Evolutionary conservation across 2,329 filamentous ascomycete genomes (phyloP), one percentile per base, ranked within the genome.

Genomic region (Hypoxylon sp.): DNA sequence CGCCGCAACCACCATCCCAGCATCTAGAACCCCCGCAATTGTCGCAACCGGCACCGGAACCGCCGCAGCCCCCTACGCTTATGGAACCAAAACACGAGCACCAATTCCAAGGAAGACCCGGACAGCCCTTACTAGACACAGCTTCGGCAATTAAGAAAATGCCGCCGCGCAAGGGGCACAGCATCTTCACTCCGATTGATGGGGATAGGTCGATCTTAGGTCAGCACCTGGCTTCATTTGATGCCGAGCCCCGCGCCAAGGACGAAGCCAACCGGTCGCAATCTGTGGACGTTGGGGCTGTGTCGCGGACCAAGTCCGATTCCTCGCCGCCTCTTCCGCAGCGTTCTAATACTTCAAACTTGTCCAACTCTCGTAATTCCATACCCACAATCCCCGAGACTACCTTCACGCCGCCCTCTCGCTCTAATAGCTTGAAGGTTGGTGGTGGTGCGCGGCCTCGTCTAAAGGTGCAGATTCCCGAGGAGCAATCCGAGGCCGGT

Each of bases 181-280:
- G 92, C 70, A 97, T 99, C 52, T 97, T 97, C 68, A 99, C 94
- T 0, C 94, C 94, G 0, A 96, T 99, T 57, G 94, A 97, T 64
- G 92, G 96, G 68, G 91, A 89, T 63, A 83, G 90, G 37, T 97
- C 92, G 1, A 87, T 97, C 51, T 74, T 97, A 31, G 91, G 90
- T 8, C 90, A 93, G 59, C 91, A 96, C 69, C 86, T 89, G 57
- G 86, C 84, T 11, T 82, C 82, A 1, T 87, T 89, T 60, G 79
- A 83, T 7, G 78, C 81, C 2, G 83, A 84, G 37, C 71, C 78
- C 36, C 76, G 67, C 43, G 26, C 57, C 29, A 69, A 78, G 67
- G 65, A 70, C 56, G 70, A 81, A 57, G 52, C 62, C 57, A 73
- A 73, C 57, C 79, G 87, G 36, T 81, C 83, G 3, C 84, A 87